Percentiles rank a stretch among this genome's conserved stretches.
Conservation (phyloP, 2,329 filamentous ascomycete species). For the Elsinoe batatas region DNA sequence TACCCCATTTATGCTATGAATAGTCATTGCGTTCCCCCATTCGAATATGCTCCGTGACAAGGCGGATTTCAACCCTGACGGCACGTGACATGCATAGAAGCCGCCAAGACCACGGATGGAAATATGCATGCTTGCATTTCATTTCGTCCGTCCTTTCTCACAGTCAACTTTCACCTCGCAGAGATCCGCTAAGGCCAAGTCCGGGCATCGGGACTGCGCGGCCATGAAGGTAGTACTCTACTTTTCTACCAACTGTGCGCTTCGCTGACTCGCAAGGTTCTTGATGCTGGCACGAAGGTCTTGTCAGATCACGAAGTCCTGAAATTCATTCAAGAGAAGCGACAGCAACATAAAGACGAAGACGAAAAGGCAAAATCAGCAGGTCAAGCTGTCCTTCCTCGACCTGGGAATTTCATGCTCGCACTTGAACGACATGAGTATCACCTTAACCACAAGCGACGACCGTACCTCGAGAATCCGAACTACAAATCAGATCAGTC, state of each 20-base stretch:
- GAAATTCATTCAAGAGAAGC: conserved; percentile 25
- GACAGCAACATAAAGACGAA: conserved; percentile 24
- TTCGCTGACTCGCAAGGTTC: conserved; percentile 19
- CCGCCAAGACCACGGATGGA: too few species aligned
- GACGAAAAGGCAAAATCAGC: conserved; percentile 22
- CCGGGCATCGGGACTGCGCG: too few species aligned
- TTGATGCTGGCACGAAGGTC: conserved; percentile 27
- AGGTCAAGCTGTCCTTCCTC: conserved; percentile 18
- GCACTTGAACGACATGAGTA: conserved; percentile 16
- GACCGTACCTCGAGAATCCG: conserved; percentile 19
- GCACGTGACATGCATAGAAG: not conserved
- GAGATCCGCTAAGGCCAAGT: too few species aligned
- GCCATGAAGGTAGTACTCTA: not conserved
- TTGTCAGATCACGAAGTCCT: conserved; percentile 29
- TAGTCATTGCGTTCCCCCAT: not conserved
- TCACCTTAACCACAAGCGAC: conserved; percentile 17
- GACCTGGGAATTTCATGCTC: conserved; percentile 25
- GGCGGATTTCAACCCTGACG: not conserved
- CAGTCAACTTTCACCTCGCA: too few species aligned
- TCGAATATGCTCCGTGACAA: not conserved
- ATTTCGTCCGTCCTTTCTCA: too few species aligned
- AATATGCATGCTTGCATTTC: too few species aligned
- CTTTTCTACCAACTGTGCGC: too few species aligned
- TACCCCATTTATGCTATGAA: not conserved
- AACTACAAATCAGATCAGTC: conserved; percentile 19